Evolutionary conservation across 257 asterid species (phyloP).

Genomic region (Fraxinus anomala): DNA sequence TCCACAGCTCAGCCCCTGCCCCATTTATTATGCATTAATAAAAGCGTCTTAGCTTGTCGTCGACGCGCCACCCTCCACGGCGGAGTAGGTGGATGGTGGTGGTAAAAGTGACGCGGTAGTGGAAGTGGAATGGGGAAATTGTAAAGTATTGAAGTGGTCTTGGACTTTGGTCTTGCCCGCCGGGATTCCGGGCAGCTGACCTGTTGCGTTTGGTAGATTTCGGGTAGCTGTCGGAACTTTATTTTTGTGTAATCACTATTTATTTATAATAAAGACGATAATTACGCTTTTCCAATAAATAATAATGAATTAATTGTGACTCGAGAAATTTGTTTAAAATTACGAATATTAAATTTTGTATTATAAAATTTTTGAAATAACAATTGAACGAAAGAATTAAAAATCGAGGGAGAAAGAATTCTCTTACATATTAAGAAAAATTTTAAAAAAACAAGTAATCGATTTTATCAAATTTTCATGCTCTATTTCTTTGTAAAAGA

Average conservation of each 20-base stretch:
- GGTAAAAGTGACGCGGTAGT: conserved; percentile 30
- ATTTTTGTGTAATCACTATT: no score
- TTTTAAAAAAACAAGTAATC: no score
- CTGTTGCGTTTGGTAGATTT: background rate
- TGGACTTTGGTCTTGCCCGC: background rate
- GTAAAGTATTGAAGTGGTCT: background rate
- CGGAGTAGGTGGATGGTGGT: conserved; percentile 40
- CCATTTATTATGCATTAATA: conserved; percentile 49
- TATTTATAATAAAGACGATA: no score
- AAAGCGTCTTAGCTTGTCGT: background rate
- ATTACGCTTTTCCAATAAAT: background rate
- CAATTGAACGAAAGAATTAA: no score
- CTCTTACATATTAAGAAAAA: no score
- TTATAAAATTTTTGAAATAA: no score
- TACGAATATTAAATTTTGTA: no score
- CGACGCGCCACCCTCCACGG: conserved; percentile 70
- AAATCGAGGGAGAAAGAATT: no score
- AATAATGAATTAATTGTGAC: no score
- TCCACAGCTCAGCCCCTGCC: conserved; percentile 68
- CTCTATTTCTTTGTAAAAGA: no score
- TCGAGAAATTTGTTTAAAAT: no score
- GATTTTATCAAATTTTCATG: no score
- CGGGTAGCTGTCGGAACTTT: background rate
- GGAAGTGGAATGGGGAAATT: background rate
- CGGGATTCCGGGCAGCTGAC: background rate